Evolutionary conservation across 1,139 yeast genomes (phyloP).

Genomic region (Lodderomyces metapsilosis): DNA sequence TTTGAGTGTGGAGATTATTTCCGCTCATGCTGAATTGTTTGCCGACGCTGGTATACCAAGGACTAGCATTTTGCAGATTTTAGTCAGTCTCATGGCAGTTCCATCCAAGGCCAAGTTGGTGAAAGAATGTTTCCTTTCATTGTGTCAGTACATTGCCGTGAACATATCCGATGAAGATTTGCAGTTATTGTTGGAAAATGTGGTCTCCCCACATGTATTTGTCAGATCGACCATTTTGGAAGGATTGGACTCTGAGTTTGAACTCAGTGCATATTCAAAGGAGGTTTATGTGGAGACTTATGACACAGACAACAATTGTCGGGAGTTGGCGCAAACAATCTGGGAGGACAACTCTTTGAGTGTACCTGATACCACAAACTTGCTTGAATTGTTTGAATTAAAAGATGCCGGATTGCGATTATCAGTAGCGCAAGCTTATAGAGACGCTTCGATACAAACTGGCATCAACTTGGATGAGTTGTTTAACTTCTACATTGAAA

Average conservation of each 20-base stretch:
- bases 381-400: constrained; percentile 52
- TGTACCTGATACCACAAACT: constrained; percentile 42
- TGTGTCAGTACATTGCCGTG: constrained; percentile 73
- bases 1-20: constrained; percentile 73
- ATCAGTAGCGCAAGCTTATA: constrained; percentile 51
- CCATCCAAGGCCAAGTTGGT: constrained; percentile 80
- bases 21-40: constrained; percentile 74
- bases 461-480: constrained; percentile 43
- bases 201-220: constrained; percentile 63
- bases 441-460: constrained; percentile 33
- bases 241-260: constrained; percentile 83
- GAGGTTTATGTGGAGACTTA: constrained; percentile 80
- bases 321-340: constrained; percentile 71
- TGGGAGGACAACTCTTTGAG: constrained; percentile 76
- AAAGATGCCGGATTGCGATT: constrained; percentile 63
- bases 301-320: constrained; percentile 65
- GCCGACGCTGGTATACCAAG: constrained; percentile 71
- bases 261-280: constrained; percentile 57
- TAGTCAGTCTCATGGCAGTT: constrained; percentile 65
- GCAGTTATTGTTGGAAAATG: constrained; percentile 52
- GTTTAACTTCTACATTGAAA: constrained; percentile 54
- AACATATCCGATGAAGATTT: constrained; percentile 59
- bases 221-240: constrained; percentile 81
- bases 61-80: constrained; percentile 54
- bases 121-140: constrained; percentile 75